Evolutionary conservation across 306 rosid genomes (phyloP), one percentile per base, ranked within the genome.

Genomic region (Trichosanthes truncata): DNA sequence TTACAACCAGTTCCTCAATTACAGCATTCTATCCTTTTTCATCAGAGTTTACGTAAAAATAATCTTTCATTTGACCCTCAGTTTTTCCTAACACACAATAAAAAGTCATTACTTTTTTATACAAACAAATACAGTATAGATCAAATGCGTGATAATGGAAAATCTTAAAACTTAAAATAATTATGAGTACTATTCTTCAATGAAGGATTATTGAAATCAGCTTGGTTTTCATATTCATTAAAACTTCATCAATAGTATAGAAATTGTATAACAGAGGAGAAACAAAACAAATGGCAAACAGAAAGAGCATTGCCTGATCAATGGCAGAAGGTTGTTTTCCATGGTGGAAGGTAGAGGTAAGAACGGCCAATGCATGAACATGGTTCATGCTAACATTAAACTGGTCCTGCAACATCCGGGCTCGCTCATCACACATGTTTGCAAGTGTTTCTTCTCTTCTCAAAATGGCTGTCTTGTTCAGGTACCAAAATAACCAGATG

Each of bases 371-470:
- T 61, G 98, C 97, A 51, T 95, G 97, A 82, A 95, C 98, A 81
- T 95, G 98, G 80, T 92, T 95, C 93, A 89, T 81, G 90, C 98
- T 95, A 79, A 95, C 97, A 29, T 95, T 95, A 63, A 95, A 95
- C 76, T 95, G 97, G 85, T 95, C 97, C 87, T 95, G 97, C 86
- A 95, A 84, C 98, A 95, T 92, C 48, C 97, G 86, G 67, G 98
- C 97, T 74, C 97, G 91, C 84, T 94, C 98, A 61, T 94, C 98
- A 81, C 98, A 94, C 98, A 94, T 94, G 87, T 83, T 95, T 81
- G 91, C 31, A 35, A 95, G 98, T 83, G 91, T 89, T 85, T 89
- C 97, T 85, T 84, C 87, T 81, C 97, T 89, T 89, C 92, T 81
- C 82, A 79, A 81, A 79, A 49, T 74, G 52, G 88, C 83, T 59